Evolutionary conservation across 306 rosid genomes (phyloP).

Genomic region (Castanospermum australe): DNA sequence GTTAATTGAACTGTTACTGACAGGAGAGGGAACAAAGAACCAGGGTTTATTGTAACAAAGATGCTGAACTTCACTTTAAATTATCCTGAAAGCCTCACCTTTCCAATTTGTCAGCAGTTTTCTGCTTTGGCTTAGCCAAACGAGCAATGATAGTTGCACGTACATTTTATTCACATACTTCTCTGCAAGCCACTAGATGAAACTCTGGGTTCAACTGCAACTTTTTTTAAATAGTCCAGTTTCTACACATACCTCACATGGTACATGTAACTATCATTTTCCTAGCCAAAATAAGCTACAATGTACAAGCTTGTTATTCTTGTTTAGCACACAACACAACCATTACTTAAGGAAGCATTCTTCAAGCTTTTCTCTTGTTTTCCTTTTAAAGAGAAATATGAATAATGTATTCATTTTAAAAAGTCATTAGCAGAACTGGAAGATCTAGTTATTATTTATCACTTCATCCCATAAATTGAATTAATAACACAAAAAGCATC

Average conservation of each 20-base stretch:
- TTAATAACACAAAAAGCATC: conserved; percentile 1
- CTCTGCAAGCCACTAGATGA: neutral
- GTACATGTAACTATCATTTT: neutral
- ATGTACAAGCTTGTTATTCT: neutral
- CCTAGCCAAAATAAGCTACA: neutral
- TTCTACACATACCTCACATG: neutral
- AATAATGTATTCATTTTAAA: neutral
- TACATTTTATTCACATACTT: neutral
- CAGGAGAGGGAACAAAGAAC: neutral
- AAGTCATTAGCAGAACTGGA: neutral
- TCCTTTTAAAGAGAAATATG: neutral
- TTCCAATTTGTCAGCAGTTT: neutral
- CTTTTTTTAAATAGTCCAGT: neutral
- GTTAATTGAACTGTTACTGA: neutral
- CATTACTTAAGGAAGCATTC: neutral
- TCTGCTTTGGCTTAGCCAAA: neutral
- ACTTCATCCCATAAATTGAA: conserved; percentile 4
- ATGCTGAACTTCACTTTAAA: neutral
- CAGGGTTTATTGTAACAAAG: neutral
- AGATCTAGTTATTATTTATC: neutral
- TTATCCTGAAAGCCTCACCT: neutral
- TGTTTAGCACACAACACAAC: neutral
- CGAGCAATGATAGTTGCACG: neutral
- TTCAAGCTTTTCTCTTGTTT: neutral
- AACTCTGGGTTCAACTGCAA: neutral